Evolutionary conservation across 768 basidiomycete genomes (phyloP).

Genomic region (Lentinus tigrinus): DNA sequence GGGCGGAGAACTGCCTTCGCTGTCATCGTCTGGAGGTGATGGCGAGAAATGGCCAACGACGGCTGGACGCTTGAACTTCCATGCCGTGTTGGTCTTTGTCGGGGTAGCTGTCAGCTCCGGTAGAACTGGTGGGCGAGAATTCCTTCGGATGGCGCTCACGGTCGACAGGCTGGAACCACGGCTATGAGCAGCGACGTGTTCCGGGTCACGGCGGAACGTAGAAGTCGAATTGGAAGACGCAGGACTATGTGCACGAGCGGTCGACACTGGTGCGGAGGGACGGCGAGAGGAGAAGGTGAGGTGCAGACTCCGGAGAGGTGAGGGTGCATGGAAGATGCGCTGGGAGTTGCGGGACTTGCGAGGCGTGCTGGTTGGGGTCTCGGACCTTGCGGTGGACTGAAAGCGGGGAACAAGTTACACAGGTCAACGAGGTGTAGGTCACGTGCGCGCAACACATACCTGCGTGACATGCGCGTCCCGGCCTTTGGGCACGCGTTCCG

Average conservation of each 20-base stretch:
- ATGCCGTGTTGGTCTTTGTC: conserved; percentile 18
- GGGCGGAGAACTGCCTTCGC: conserved; percentile 13
- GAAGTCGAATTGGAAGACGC: conserved; percentile 20
- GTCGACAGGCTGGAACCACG: conserved; percentile 52
- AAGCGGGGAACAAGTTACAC: not conserved
- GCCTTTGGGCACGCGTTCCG: conserved; percentile 19
- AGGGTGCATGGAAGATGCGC: conserved; percentile 35
- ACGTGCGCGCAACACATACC: conserved; percentile 25
- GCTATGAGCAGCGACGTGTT: conserved; percentile 27
- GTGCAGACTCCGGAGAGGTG: conserved; percentile 41
- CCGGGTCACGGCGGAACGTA: conserved; percentile 8
- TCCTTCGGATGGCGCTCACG: conserved; percentile 24
- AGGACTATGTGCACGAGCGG: conserved; percentile 32
- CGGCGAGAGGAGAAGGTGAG: conserved; percentile 43
- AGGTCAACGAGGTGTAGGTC: conserved; percentile 20
- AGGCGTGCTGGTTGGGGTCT: conserved; percentile 18
- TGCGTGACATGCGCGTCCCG: conserved; percentile 29
- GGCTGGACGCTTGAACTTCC: conserved; percentile 44
- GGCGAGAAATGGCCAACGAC: conserved; percentile 57
- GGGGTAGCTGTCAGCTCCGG: conserved; percentile 17
- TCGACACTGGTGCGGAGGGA: conserved; percentile 36
- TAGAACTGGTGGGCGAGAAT: conserved; percentile 4
- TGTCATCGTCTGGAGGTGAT: not conserved
- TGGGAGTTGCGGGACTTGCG: conserved; percentile 33
- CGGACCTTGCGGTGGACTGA: not conserved